Evolutionary conservation across 495 filamentous ascomycete species (phyloP).

Genomic region (Lichina pygmaea): DNA sequence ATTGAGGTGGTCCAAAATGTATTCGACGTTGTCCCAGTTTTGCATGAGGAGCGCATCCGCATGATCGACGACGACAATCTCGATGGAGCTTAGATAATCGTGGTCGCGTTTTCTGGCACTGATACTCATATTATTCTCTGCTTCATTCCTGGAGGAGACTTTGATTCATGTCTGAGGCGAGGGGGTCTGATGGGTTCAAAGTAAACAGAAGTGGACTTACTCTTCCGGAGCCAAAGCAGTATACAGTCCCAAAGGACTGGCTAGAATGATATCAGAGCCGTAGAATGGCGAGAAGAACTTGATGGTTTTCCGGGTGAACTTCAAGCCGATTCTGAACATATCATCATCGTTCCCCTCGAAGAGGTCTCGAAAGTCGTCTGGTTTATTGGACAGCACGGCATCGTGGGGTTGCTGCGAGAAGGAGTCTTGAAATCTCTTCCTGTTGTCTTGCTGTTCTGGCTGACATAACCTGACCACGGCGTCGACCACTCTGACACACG

Average conservation of each 20-base stretch:
- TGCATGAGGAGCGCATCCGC: conserved; percentile 90
- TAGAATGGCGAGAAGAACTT: conserved; percentile 94
- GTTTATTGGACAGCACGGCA: conserved; percentile 37
- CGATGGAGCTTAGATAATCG: conserved; percentile 83
- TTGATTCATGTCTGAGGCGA: no score
- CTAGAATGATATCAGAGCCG: conserved; percentile 82
- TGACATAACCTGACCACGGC: conserved; percentile 42
- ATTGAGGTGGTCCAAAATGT: conserved; percentile 78
- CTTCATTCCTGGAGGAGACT: conserved; percentile 4
- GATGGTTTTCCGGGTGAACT: conserved; percentile 83
- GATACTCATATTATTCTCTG: neutral
- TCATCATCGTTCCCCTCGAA: conserved; percentile 91
- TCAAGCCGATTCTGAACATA: conserved; percentile 77
- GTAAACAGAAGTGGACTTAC: conserved; percentile 13
- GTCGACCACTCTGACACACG: conserved; percentile 52
- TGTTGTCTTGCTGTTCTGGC: conserved; percentile 84
- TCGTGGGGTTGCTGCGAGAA: conserved; percentile 35
- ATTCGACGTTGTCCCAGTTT: conserved; percentile 90
- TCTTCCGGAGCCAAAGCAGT: conserved; percentile 44
- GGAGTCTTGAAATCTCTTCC: conserved; percentile 64
- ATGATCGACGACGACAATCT: conserved; percentile 72
- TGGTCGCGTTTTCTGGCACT: conserved; percentile 50
- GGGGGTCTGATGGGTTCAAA: neutral
- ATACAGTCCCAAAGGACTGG: conserved; percentile 64
- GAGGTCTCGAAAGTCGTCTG: conserved; percentile 68